Percentiles rank a stretch among this genome's conserved stretches.
Conservation (phyloP, 1,284 basidiomycete genomes). For the Mycena citricolor region DNA sequence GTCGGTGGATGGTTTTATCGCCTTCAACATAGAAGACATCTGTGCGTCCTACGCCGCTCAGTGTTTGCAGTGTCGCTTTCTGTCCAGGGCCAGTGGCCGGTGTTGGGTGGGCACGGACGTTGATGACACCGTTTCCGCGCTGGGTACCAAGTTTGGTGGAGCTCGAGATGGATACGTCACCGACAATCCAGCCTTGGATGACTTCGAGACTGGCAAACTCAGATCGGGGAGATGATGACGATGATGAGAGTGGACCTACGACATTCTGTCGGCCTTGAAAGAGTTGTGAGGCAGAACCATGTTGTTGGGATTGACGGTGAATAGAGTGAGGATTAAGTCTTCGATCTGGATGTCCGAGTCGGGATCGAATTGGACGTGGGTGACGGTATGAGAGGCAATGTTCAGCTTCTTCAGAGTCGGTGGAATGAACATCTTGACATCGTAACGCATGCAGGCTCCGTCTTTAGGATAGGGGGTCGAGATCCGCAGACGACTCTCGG, state of each 20-base stretch:
- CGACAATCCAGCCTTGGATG: conserved; percentile 59
- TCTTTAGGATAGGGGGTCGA: conserved; percentile 33
- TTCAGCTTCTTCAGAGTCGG: conserved; percentile 46
- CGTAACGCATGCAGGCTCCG: conserved; percentile 51
- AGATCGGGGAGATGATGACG: too few relatives aligned
- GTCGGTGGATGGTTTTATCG: conserved; percentile 41
- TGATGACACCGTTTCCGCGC: conserved; percentile 48
- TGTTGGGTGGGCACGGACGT: conserved; percentile 48
- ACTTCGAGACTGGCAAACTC: too few relatives aligned
- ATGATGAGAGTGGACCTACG: too few relatives aligned
- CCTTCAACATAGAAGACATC: conserved; percentile 48
- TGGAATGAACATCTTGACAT: conserved; percentile 51
- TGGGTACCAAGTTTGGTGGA: conserved; percentile 46
- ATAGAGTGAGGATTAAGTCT: conserved; percentile 45
- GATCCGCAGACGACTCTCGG: conserved; percentile 40
- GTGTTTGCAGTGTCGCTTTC: conserved; percentile 41
- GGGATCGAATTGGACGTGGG: conserved; percentile 51
- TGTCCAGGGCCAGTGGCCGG: conserved; percentile 30
- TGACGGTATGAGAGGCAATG: conserved; percentile 39
- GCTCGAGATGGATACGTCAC: conserved; percentile 47
- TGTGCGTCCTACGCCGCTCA: conserved; percentile 49
- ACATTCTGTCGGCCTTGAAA: conserved; percentile 39
- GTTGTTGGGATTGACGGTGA: conserved; percentile 35
- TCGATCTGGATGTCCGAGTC: conserved; percentile 44
- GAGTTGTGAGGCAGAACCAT: conserved; percentile 45